Conservation (phyloP, 257 asterid genomes). For the Linderniella brevidens region DNA sequence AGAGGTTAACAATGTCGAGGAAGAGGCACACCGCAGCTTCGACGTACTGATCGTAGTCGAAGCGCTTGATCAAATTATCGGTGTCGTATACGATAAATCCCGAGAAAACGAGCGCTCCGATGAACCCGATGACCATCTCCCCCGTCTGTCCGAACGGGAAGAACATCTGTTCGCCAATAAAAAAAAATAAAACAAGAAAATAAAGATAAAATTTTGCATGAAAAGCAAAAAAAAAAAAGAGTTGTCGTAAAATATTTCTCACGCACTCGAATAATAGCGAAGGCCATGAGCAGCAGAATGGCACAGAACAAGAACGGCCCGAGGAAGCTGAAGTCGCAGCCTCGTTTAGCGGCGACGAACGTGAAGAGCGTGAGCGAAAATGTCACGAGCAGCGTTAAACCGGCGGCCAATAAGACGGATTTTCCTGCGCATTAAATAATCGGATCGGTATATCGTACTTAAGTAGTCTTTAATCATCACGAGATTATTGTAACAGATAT, state of each 20-base stretch:
- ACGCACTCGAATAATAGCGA: slow-evolving; percentile 35
- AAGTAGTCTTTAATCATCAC: too few species aligned
- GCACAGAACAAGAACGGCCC: slow-evolving; percentile 56
- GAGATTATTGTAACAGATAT: too few species aligned
- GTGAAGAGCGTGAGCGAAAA: slow-evolving; percentile 46
- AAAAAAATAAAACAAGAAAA: not conserved
- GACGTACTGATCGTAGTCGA: slow-evolving; percentile 42
- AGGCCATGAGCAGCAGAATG: slow-evolving; percentile 26
- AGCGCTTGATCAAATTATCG: slow-evolving; percentile 45
- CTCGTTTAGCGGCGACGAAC: slow-evolving; percentile 46
- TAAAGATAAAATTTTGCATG: not conserved
- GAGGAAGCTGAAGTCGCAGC: slow-evolving; percentile 44
- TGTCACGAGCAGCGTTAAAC: slow-evolving; percentile 28
- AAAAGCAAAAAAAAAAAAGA: not conserved
- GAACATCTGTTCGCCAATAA: slow-evolving; percentile 17
- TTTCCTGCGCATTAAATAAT: slow-evolving; percentile 17
- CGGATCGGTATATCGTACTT: not conserved
- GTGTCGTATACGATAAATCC: slow-evolving; percentile 55
- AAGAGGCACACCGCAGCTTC: slow-evolving; percentile 34
- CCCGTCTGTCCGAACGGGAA: slow-evolving; percentile 26
- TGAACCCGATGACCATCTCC: slow-evolving; percentile 26
- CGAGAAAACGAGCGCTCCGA: slow-evolving; percentile 43
- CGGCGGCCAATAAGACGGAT: slow-evolving; percentile 40
- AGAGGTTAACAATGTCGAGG: slow-evolving; percentile 45
- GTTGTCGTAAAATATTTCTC: not conserved